These are phyloP conservation scores for Rheum nobile DNA, from an alignment of 148 eudicot genomes.

Conservation along the genomic window DNA sequence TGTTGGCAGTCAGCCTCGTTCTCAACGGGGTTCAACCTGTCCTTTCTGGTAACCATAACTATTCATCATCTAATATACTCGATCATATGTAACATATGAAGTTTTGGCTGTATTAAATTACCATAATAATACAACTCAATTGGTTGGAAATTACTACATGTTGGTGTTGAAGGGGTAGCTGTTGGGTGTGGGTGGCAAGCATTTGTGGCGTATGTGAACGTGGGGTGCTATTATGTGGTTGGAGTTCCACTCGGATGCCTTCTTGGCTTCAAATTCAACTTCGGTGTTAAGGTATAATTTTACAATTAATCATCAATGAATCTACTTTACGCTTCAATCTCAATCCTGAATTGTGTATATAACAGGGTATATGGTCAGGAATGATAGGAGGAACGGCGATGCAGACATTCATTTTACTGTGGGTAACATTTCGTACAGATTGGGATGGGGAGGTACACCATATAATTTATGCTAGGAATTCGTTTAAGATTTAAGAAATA, in stretches of 20 bases:
- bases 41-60: constrained; percentile 34
- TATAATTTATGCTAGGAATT: neutral
- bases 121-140: no score
- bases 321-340: no score
- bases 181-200: constrained; percentile 70
- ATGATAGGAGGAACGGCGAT: constrained; percentile 10
- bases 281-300: constrained; percentile 57
- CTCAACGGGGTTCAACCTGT: constrained; percentile 60
- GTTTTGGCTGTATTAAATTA: neutral
- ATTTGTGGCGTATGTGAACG: constrained; percentile 50
- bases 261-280: constrained; percentile 37
- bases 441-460: constrained; percentile 31
- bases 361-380: constrained; percentile 14
- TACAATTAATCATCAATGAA: no score
- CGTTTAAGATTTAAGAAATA: neutral
- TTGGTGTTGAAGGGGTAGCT: constrained; percentile 48
- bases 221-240: constrained; percentile 49
- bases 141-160: no score
- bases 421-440: constrained; percentile 32
- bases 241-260: constrained; percentile 54
- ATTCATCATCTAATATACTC: no score
- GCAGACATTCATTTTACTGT: constrained; percentile 16
- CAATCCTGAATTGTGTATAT: no score
- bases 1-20: constrained; percentile 32
- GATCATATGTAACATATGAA: no score